A percentile compares a stretch with the other conserved stretches of the same genome.
Conservation (phyloP, 2,329 filamentous ascomycete genomes). For the Cephalotrichum gorgonifer region DNA sequence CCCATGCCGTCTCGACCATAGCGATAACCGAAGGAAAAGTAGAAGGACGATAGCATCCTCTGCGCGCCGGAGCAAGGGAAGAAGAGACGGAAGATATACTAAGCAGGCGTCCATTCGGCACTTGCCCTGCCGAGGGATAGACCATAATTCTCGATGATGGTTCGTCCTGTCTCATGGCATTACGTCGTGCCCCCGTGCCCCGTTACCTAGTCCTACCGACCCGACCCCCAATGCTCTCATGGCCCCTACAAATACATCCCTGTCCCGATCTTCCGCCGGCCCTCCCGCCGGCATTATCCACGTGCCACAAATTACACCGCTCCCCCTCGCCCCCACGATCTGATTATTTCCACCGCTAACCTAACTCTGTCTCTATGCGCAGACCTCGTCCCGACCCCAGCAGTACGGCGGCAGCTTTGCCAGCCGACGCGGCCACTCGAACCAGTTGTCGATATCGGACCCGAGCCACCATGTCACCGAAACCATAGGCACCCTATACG, state of each 20-base stretch:
- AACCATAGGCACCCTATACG: constrained; percentile 84
- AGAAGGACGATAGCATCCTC: neutral
- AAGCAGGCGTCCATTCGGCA: neutral
- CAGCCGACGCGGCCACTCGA: constrained; percentile 47
- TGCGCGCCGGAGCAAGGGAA: neutral
- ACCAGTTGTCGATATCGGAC: constrained; percentile 63
- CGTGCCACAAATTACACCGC: neutral
- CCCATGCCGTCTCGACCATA: neutral
- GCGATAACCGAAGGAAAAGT: neutral
- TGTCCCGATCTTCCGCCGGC: neutral
- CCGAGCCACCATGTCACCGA: constrained; percentile 91
- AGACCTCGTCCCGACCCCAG: constrained; percentile 50
- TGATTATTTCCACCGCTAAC: neutral
- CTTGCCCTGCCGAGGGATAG: constrained; percentile 1
- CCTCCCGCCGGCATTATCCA: neutral
- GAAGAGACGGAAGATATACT: neutral
- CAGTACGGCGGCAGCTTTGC: constrained; percentile 46
- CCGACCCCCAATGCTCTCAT: neutral
- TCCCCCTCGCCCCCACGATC: neutral
- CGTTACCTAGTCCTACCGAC: neutral
- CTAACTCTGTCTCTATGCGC: neutral
- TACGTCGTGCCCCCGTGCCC: neutral
- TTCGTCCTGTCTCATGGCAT: constrained; percentile 1
- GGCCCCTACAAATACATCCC: neutral
- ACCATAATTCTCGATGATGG: constrained; percentile 4